Evolutionary conservation across 768 basidiomycete genomes (phyloP), one percentile per base, ranked within the genome.

Genomic region (Hysterangium stoloniferum): DNA sequence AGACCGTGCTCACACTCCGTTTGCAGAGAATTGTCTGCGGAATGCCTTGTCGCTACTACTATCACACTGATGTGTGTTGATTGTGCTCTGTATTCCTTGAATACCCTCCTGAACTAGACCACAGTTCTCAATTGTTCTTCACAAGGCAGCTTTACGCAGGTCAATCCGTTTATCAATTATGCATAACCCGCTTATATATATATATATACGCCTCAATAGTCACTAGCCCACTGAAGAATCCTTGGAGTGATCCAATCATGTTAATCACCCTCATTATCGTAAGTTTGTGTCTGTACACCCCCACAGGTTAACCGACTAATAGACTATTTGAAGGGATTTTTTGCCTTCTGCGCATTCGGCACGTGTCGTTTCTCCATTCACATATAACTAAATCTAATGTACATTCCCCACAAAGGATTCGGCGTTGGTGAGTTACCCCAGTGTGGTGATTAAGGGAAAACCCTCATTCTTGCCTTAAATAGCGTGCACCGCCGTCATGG

Each of bases 121-220:
- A 9, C 54, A 73, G 73, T 25, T 73, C 73, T 11, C 73, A 75
- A 52, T 56, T 68, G 53, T 72, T 68, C 57, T 74, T 75, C 50
- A 71, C 67, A 4, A 62, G 66, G 46, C 71, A 74, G 55, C 56
- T 74, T 5, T 64, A 71, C 41, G 56, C 57, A 12, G 69, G 70
- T 69, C 45, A n/a, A n/a, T 19, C 17, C 3, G 19, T 15, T 34
- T 5, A 7, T 35, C 9, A 29, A 25, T 45, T 22, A 8, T n/a
- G 9, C 4, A 31, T n/a, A n/a, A n/a, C n/a, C n/a, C n/a, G n/a
- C n/a, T n/a, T n/a, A n/a, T n/a, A n/a, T n/a, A n/a, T n/a, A n/a
- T n/a, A n/a, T n/a, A n/a, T n/a, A n/a, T n/a, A 31, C 12, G 3
- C 20, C 25, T 2, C 3, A 48, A 33, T 17, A 19, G 3, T 20